Conservation (phyloP, 805 yeast species). For the Candida ascalaphidarum region DNA sequence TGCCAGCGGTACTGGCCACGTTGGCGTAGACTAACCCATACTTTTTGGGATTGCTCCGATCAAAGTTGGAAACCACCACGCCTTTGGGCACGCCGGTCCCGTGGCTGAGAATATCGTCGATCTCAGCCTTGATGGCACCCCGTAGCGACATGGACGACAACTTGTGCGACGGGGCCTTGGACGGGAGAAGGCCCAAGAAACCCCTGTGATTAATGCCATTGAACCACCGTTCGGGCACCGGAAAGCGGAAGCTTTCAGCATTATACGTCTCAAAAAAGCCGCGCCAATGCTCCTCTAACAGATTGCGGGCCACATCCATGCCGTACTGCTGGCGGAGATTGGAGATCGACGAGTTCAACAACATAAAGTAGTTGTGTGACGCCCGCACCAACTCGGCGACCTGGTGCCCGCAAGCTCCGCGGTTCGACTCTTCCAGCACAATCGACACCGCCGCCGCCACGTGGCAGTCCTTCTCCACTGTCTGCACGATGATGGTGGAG, state of each 20-base stretch:
- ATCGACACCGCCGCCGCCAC: slow-evolving; percentile 19
- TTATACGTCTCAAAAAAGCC: slow-evolving; percentile 20
- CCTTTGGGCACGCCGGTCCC: slow-evolving; percentile 12
- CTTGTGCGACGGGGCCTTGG: slow-evolving; percentile 9
- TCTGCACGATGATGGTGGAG: slow-evolving; percentile 16
- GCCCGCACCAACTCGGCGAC: slow-evolving; percentile 11
- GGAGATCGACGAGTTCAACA: slow-evolving; percentile 18
- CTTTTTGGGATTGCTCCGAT: slow-evolving; percentile 16
- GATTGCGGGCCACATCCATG: slow-evolving; percentile 6
- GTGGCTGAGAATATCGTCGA: slow-evolving; percentile 8
- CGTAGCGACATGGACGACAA: slow-evolving; percentile 18
- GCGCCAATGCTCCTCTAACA: slow-evolving; percentile 19
- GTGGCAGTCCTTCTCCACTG: slow-evolving; percentile 16
- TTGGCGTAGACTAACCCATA: slow-evolving; percentile 21
- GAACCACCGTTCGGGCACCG: slow-evolving; percentile 24
- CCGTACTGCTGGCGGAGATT: slow-evolving; percentile 9
- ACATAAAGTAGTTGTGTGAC: slow-evolving; percentile 16
- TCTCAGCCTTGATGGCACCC: slow-evolving; percentile 7
- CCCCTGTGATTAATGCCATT: slow-evolving; percentile 26
- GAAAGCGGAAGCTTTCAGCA: slow-evolving; percentile 10
- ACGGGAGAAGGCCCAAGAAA: slow-evolving; percentile 21
- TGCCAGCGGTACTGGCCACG: slow-evolving; percentile 2
- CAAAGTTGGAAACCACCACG: slow-evolving; percentile 18
- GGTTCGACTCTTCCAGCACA: slow-evolving; percentile 3
- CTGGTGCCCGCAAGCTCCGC: slow-evolving; percentile 16